Evolutionary conservation across 768 basidiomycete genomes (phyloP), one percentile per base, ranked within the genome.

Genomic region (Tubosaeta sp.): DNA sequence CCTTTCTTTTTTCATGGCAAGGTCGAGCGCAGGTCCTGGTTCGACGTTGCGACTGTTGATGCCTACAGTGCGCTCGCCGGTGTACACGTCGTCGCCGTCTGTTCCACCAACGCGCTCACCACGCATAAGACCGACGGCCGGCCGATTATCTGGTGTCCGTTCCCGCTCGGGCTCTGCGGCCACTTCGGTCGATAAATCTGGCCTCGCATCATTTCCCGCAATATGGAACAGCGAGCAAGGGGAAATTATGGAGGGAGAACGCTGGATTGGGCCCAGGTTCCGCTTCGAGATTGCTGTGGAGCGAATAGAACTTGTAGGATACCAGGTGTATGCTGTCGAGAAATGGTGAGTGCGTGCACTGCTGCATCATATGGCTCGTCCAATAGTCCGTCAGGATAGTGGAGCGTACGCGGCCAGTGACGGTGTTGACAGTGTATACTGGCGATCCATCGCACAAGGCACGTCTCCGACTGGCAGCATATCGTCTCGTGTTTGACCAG

Each of bases 321-420:
- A 84, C 69, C 90, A 91, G 70, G 75, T 92, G 51, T 93, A 91
- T 64, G 90, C 88, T 0, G 91, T 93, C 9, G 86, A 92, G 74
- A 87, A 87, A 67, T 92, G 90, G 88, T 83, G 56, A 62, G 52
- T 70, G n/a, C 50, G 11, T 14, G 17, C 47, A n/a, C 25, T n/a
- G n/a, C 12, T 49, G 31, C 17, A 3, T 43, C n/a, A 16, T 3
- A n/a, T 29, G 44, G 8, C 27, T 29, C 46, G 37, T 50, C 29
- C 49, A 41, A 52, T 25, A 4, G 27, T 35, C 29, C 32, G 13
- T 11, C 55, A 86, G 84, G 86, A 76, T 91, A 52, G 82, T 86
- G 8, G 82, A 86, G 48, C 77, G 86, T 52, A 76, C 76, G 57
- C 75, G 82, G 14, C 76, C 79, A 3, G 72, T 85, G 53, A 75